phyloP scores from a whole-genome alignment of 2,329 filamentous ascomycete genomes.

The Botrytis paeoniae region DNA sequence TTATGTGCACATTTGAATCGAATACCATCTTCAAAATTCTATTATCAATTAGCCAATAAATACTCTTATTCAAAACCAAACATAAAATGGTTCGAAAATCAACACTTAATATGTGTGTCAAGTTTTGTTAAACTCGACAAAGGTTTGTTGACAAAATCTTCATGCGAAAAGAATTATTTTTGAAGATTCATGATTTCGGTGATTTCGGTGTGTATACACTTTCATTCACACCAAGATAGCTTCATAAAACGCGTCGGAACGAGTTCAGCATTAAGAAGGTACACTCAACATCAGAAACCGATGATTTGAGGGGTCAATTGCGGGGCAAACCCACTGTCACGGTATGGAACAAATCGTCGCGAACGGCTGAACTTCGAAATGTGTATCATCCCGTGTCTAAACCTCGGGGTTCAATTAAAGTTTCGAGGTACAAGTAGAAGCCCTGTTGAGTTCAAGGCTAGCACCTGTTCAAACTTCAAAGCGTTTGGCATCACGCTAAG shows the following conservation, averaged over 20 bases:
- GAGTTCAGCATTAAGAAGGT: not conserved
- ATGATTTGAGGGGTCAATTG: not conserved
- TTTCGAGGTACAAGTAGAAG: not conserved
- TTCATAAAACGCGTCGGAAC: not conserved
- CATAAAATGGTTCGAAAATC: not conserved
- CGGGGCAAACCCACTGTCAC: not conserved
- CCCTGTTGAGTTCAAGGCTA: not conserved
- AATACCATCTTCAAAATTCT: not conserved
- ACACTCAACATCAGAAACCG: not conserved
- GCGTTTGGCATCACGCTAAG: not conserved
- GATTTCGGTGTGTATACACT: not conserved
- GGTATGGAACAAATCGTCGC: not conserved
- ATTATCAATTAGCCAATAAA: not conserved
- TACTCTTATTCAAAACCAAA: not conserved
- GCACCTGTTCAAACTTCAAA: not conserved
- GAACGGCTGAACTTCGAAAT: not conserved
- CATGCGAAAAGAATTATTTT: not conserved
- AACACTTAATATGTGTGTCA: not conserved
- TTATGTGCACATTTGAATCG: not conserved
- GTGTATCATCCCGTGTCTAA: not conserved
- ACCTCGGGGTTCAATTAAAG: not conserved
- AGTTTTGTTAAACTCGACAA: not conserved
- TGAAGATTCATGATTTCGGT: not conserved
- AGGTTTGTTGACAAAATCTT: not conserved
- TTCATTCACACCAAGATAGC: not conserved